Base-by-base conservation (phyloP, 352 stramenopile species). In the Globisporangium uncinulatum region DNA sequence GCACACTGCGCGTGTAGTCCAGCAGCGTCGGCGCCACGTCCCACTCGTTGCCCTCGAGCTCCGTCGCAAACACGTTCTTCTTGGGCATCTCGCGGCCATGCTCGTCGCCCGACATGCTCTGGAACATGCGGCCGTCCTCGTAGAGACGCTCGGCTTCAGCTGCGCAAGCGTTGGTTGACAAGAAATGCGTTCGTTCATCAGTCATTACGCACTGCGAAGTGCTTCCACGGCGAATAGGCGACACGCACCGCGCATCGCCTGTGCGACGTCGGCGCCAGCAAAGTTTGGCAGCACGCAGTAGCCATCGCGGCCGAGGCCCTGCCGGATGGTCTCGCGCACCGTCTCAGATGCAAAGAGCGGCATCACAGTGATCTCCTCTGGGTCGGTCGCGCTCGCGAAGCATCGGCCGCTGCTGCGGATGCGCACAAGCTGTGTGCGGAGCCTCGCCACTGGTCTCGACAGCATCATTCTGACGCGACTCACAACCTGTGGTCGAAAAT, bases 1-100 rank as follows among this genome's bases (percentile, higher is more conserved):
- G 62, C 45, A 81, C 65, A 54, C 72, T 81, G 45, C 72, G 69
- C 56, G 72, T 81, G 58, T 81, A 81, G 57, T 81, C 67, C 19
- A 81, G 59, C 42, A 81, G 63, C 52, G 72, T 70, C 4, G 72
- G 72, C 49, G 72, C 72, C 24, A 78, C 34, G 11, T 81, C 72
- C 72, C 72, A 81, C 60, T 81, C 72, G 56, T 78, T 58, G 41
- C 69, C 69, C 51, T 79, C 57, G 41, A 81, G 65, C 56, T 81
- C 72, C 0, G 72, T 79, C 20, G 72, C 72, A 41, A 76, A 81
- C 36, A 81, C 72, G 63, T 76, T 76, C 39, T 65, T 52, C 54
- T 81, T 81, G 49, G 69, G 56, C 57, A 77, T 73, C 24, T 64
- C 50, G 6, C 66, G 61, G 42, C 72, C 72, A 6, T 73, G 56